Percentiles rank a stretch among this genome's conserved stretches.
phyloP scores from a whole-genome alignment of 108 stramenopile genomes.

The Fragilaria crotonensis region DNA sequence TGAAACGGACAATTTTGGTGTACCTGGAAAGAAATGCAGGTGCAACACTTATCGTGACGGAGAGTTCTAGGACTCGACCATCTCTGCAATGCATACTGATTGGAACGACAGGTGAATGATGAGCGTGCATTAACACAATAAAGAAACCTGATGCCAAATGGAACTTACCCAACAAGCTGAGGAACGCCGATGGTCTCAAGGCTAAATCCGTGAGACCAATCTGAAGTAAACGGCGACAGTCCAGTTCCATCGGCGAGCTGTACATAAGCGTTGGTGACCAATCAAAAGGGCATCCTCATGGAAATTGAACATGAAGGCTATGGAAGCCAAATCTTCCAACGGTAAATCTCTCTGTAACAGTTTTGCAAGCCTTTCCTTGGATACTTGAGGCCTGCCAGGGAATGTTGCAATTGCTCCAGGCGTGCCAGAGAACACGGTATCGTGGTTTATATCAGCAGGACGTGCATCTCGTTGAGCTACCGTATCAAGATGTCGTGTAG shows the following conservation, averaged over 20 bases:
- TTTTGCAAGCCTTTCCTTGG: slow-evolving; percentile 29
- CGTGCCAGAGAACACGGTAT: slow-evolving; percentile 69
- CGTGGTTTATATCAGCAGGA: slow-evolving; percentile 17
- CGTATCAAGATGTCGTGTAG: neutral
- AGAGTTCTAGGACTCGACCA: slow-evolving; percentile 76
- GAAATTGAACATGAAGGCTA: slow-evolving; percentile 96
- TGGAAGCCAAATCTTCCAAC: slow-evolving; percentile 48
- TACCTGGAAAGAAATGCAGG: slow-evolving; percentile 85
- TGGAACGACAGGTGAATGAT: slow-evolving; percentile 4
- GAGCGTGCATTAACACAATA: neutral
- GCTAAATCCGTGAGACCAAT: slow-evolving; percentile 84
- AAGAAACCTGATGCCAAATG: neutral
- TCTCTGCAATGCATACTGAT: slow-evolving; percentile 76
- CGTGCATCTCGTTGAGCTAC: slow-evolving; percentile 5
- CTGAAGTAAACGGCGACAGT: slow-evolving; percentile 49
- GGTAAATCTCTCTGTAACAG: slow-evolving; percentile 65
- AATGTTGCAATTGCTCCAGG: slow-evolving; percentile 58
- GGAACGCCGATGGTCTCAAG: slow-evolving; percentile 95
- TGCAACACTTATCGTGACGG: slow-evolving; percentile 75
- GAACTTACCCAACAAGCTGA: slow-evolving; percentile 70
- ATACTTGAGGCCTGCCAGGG: slow-evolving; percentile 16
- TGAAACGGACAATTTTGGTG: slow-evolving; percentile 92
- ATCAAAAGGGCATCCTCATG: slow-evolving; percentile 56
- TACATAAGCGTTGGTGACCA: slow-evolving; percentile 62
- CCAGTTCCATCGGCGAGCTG: slow-evolving; percentile 58